Evolutionary conservation across 306 rosid genomes (phyloP).

Genomic region (Ochetophila trinervis): DNA sequence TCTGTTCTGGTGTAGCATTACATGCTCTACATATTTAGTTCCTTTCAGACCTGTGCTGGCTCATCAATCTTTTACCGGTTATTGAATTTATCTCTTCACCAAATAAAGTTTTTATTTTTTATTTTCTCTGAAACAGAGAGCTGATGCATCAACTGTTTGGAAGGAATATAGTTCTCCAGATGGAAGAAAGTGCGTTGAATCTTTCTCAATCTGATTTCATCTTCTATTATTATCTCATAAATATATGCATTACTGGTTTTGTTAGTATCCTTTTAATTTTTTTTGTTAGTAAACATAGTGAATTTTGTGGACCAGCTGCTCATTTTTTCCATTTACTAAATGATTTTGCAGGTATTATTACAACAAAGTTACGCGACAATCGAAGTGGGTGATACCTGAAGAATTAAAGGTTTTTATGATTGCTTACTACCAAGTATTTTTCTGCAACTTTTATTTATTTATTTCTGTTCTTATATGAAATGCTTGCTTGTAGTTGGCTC

Average conservation of each 20-base stretch:
- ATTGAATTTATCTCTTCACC: constrained; percentile 2
- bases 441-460: not conserved
- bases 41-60: not conserved
- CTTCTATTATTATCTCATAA: constrained; percentile 10
- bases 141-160: constrained; percentile 99
- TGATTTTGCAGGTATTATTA: constrained; percentile 72
- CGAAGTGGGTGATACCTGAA: constrained; percentile 98
- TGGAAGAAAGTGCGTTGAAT: constrained; percentile 78
- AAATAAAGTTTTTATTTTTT: constrained; percentile 22
- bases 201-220: constrained; percentile 17
- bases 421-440: constrained; percentile 6
- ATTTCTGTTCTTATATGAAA: constrained; percentile 27
- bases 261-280: no score
- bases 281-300: not conserved
- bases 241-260: not conserved
- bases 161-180: constrained; percentile 90
- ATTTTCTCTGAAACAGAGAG: constrained; percentile 75
- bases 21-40: not conserved
- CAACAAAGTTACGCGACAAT: constrained; percentile 92
- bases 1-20: constrained; percentile 13
- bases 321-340: constrained; percentile 14
- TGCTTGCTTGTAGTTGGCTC: constrained; percentile 71
- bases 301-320: not conserved
- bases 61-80: constrained; percentile 15
- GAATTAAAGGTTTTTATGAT: constrained; percentile 71